These are phyloP conservation scores for Lepidium campestre DNA, from an alignment of 441 rosid genomes.

Conservation along the genomic window DNA sequence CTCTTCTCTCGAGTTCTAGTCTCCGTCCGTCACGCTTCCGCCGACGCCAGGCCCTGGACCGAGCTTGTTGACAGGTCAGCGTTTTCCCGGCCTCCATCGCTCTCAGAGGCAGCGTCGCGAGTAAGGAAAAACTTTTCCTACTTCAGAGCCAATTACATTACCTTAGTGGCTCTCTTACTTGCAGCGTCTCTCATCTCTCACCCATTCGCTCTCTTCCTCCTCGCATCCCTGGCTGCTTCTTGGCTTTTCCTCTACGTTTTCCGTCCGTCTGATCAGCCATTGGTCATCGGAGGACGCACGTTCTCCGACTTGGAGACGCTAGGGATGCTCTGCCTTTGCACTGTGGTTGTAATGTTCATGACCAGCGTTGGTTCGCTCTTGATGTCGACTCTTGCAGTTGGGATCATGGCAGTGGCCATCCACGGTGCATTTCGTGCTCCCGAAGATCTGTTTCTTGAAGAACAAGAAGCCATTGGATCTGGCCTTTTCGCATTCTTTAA, in stretches of 20 bases:
- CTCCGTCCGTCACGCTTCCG: constrained; percentile 31
- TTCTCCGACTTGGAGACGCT: constrained; percentile 47
- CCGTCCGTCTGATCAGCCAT: constrained; percentile 47
- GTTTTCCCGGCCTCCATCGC: constrained; percentile 42
- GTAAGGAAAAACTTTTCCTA: constrained; percentile 43
- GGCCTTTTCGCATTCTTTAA: constrained; percentile 39
- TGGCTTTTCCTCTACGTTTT: constrained; percentile 53
- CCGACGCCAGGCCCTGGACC: constrained; percentile 45
- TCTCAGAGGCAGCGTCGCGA: constrained; percentile 42
- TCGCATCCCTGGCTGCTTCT: constrained; percentile 42
- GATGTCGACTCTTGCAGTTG: constrained; percentile 36
- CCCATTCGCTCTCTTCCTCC: constrained; percentile 50
- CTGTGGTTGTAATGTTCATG: constrained; percentile 44
- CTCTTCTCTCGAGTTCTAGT: constrained; percentile 30
- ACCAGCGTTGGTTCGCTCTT: constrained; percentile 50
- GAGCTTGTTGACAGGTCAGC: constrained; percentile 47
- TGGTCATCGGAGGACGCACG: constrained; percentile 42
- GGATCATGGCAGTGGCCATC: constrained; percentile 34
- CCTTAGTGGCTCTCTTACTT: constrained; percentile 37
- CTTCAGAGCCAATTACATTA: constrained; percentile 46
- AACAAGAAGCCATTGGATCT: constrained; percentile 38
- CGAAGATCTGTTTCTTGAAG: constrained; percentile 55
- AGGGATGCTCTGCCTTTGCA: constrained; percentile 30
- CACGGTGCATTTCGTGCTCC: constrained; percentile 50
- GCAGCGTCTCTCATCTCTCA: constrained; percentile 49